These are phyloP conservation scores for Ilyonectria mors-panacis DNA, from an alignment of 2,329 filamentous ascomycete species.

Conservation along the genomic window DNA sequence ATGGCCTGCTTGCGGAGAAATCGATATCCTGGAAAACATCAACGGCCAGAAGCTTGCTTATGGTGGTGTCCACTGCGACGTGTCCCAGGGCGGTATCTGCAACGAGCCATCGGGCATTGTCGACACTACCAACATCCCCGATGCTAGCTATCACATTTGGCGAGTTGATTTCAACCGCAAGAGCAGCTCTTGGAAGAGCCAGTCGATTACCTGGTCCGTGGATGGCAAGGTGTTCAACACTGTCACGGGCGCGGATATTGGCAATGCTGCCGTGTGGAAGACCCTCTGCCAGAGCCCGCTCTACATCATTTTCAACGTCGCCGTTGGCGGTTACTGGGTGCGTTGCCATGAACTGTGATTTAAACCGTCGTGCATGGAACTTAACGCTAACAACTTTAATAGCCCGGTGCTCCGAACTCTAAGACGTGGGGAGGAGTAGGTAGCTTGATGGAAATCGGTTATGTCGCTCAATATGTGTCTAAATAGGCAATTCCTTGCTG, in stretches of 20 bases:
- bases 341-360: slow-evolving; percentile 44
- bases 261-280: slow-evolving; percentile 63
- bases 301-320: slow-evolving; percentile 69
- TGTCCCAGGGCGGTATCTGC: slow-evolving; percentile 62
- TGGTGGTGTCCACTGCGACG: slow-evolving; percentile 68
- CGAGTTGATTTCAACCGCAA: slow-evolving; percentile 66
- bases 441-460: slow-evolving; percentile 63
- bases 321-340: slow-evolving; percentile 69
- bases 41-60: slow-evolving; percentile 64
- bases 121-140: slow-evolving; percentile 53
- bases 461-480: slow-evolving; percentile 56
- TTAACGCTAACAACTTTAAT: slow-evolving; percentile 12
- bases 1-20: slow-evolving; percentile 70
- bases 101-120: slow-evolving; percentile 64
- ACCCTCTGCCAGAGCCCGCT: slow-evolving; percentile 65
- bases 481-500: neutral
- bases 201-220: slow-evolving; percentile 67
- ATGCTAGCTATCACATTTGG: slow-evolving; percentile 64
- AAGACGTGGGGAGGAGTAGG: slow-evolving; percentile 59
- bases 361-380: neutral
- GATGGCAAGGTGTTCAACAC: slow-evolving; percentile 62
- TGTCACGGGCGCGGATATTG: slow-evolving; percentile 61
- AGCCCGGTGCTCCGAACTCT: slow-evolving; percentile 65
- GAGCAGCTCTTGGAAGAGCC: slow-evolving; percentile 59
- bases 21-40: slow-evolving; percentile 71